Base-by-base conservation (phyloP, 1,284 basidiomycete genomes). In the Cryptococcus maquisensis region DNA sequence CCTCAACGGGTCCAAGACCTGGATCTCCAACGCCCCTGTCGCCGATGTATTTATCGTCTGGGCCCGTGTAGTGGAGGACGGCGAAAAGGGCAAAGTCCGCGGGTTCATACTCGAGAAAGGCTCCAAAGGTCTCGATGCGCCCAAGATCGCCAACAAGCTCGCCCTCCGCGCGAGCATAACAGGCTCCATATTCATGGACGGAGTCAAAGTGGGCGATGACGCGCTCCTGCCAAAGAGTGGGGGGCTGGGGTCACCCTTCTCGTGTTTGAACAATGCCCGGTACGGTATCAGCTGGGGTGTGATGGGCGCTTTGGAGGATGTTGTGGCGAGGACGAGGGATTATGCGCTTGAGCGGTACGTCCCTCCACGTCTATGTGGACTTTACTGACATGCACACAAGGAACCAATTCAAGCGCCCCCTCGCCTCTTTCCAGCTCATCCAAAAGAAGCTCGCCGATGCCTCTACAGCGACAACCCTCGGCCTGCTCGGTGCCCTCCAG, bases 361-460 rank as follows among this genome's bases (percentile, higher is more conserved):
- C n/a, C 28, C 23, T 12, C 10, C 13, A 23, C 15, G 13, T 44
- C 6, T 35, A 37, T 49, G 3, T 23, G 28, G 28, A 32, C 16
- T 8, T 44, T 23, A 8, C 20, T 49, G 21, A 36, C 15, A 20
- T 54, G 12, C 15, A 23, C 3, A n/a, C 1, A 53, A 77, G 80
- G 24, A 76, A 86, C 43, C 94, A 98, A 76, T 98, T 98, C 79
- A 80, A 84, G 37, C 84, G 88, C 36, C 92, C 93, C 0, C 81
- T 98, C 4, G 93, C 90, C 1, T 89, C 87, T 3, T 98, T 96
- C 84, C 94, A 98, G 76, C 84, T 94, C 20, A 83, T 98, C 21
- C 95, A 98, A 77, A 95, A 95, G 83, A 98, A 98, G 77, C 81
- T 98, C 18, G 91, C 88, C 2, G 93, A 97, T 63, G 94, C 94